Conservation (phyloP, 2,329 filamentous ascomycete species). For the Cyphellophora europaea region DNA sequence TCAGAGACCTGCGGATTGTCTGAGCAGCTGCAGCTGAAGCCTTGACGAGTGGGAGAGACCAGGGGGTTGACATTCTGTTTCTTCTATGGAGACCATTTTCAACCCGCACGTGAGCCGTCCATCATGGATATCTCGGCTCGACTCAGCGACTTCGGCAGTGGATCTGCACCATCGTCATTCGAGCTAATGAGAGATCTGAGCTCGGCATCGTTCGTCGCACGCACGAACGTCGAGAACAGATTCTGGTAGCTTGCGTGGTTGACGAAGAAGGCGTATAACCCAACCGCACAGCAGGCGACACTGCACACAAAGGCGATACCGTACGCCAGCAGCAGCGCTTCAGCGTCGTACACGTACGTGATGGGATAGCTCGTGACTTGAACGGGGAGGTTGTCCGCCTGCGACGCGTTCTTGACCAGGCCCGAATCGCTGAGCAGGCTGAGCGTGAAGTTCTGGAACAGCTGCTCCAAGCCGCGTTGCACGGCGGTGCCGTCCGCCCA, state of each 20-base stretch:
- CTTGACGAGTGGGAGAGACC: too few species aligned
- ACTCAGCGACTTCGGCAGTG: conserved; percentile 1
- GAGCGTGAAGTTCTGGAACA: conserved; percentile 11
- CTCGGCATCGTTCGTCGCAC: conserved; percentile 8
- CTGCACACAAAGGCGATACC: conserved; percentile 5
- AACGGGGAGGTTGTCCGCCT: not conserved
- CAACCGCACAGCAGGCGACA: conserved; percentile 6
- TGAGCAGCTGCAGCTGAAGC: too few species aligned
- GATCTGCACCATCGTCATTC: not conserved
- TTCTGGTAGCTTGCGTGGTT: conserved; percentile 10
- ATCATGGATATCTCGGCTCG: too few species aligned
- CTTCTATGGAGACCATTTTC: too few species aligned
- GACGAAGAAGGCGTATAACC: conserved; percentile 7
- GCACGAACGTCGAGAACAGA: conserved; percentile 10
- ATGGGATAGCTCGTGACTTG: not conserved
- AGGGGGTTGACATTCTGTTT: too few species aligned
- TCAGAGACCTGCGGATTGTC: too few species aligned
- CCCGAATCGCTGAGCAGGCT: conserved; percentile 3
- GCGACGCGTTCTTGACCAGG: not conserved
- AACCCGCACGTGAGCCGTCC: too few species aligned
- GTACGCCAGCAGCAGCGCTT: conserved; percentile 8
- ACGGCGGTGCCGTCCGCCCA: not conserved
- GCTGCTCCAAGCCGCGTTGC: not conserved
- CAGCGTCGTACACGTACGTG: conserved; percentile 9
- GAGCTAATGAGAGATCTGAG: conserved; percentile 1